Conservation (phyloP, 73 alveolate species). For the Tetrahymena malaccensis region DNA sequence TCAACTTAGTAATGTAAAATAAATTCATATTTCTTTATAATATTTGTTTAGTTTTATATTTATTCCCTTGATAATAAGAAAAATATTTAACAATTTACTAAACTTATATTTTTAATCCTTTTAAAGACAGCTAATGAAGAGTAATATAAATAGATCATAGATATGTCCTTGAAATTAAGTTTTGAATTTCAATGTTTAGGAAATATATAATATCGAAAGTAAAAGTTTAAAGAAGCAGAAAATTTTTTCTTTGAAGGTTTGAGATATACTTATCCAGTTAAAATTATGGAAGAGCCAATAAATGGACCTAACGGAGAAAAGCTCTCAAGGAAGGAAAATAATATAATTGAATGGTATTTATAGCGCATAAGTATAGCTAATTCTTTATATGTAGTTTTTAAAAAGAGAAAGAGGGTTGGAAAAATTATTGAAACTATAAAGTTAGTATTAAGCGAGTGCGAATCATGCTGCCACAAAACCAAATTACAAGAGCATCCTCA, state of each 20-base stretch:
- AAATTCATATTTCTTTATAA: too few species aligned
- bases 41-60: too few species aligned
- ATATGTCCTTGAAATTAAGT: neutral
- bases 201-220: neutral
- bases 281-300: neutral
- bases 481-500: neutral
- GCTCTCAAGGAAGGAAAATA: neutral
- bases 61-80: too few species aligned
- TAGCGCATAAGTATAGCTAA: neutral
- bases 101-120: neutral
- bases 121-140: neutral
- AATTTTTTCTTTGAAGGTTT: neutral
- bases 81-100: too few species aligned
- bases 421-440: neutral
- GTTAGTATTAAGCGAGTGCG: neutral
- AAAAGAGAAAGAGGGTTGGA: neutral
- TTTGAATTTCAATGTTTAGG: neutral
- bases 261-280: neutral
- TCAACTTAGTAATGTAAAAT: neutral
- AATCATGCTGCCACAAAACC: neutral
- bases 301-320: neutral
- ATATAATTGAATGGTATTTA: neutral
- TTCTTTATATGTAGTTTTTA: neutral
- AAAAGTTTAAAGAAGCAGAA: neutral
- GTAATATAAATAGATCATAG: neutral